Evolutionary conservation across 208 protist species (phyloP).

Genomic region (Crithidia sp.): DNA sequence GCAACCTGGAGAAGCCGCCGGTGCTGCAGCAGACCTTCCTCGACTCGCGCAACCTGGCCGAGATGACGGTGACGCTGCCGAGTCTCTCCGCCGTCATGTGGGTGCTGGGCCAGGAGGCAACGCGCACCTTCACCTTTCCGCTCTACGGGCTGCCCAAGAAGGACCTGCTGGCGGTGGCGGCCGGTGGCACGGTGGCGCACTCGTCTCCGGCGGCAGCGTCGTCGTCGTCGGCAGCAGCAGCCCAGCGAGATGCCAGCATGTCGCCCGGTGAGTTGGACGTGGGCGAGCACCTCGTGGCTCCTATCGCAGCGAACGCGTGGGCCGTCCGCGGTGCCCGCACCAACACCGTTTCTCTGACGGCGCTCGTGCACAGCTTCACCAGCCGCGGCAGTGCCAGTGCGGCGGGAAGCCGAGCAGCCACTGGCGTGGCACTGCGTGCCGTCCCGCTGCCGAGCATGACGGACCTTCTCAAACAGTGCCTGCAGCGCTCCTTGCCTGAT

Average conservation of each 20-base stretch:
- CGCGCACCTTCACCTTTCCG: slow-evolving; percentile 53
- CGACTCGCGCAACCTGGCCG: slow-evolving; percentile 60
- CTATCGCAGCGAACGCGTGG: slow-evolving; percentile 42
- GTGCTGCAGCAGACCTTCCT: slow-evolving; percentile 62
- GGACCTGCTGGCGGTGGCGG: slow-evolving; percentile 39
- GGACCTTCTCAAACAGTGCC: slow-evolving; percentile 26
- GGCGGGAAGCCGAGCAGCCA: background rate
- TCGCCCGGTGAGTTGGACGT: slow-evolving; percentile 49
- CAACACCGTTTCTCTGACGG: slow-evolving; percentile 17
- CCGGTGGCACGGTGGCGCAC: background rate
- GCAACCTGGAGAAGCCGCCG: slow-evolving; percentile 55
- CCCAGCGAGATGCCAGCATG: background rate
- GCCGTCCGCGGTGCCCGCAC: slow-evolving; percentile 44
- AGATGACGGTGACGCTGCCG: slow-evolving; percentile 45
- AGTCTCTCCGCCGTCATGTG: slow-evolving; percentile 77
- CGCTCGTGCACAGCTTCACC: slow-evolving; percentile 7
- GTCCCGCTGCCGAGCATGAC: slow-evolving; percentile 26
- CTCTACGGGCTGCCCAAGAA: slow-evolving; percentile 50
- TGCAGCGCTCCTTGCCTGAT: slow-evolving; percentile 13
- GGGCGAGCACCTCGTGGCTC: slow-evolving; percentile 47
- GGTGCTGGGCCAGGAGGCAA: slow-evolving; percentile 56
- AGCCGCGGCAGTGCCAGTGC: background rate
- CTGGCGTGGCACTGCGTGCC: slow-evolving; percentile 6
- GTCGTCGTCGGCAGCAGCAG: background rate
- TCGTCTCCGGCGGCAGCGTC: background rate